These are phyloP conservation scores for Liriodendron chinense DNA, from an alignment of 164 flowering plant genomes.

Conservation along the genomic window DNA sequence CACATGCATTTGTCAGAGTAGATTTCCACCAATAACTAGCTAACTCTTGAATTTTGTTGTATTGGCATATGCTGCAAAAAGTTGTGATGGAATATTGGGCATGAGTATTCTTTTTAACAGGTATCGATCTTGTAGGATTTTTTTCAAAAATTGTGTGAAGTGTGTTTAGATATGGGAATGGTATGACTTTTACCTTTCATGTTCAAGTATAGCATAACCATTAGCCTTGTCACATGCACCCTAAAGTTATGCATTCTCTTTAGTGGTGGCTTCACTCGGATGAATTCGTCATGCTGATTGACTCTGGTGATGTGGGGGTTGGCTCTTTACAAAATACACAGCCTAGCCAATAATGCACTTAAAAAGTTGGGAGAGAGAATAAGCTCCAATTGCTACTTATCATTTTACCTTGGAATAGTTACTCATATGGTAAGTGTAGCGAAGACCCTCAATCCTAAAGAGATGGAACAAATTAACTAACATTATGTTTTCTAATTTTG, in stretches of 20 bases:
- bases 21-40: too few relatives aligned
- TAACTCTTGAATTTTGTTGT: too few relatives aligned
- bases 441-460: background rate
- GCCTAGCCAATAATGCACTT: constrained; percentile 11
- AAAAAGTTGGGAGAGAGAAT: constrained; percentile 1
- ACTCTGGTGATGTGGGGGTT: constrained; percentile 42
- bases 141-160: constrained; percentile 34
- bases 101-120: constrained; percentile 52
- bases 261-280: constrained; percentile 2
- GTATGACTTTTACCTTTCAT: constrained; percentile 29
- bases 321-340: constrained; percentile 35
- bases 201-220: background rate
- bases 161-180: constrained; percentile 80
- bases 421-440: constrained; percentile 64
- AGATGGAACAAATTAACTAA: background rate
- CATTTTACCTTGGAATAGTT: constrained; percentile 64
- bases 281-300: constrained; percentile 32
- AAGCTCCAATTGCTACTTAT: constrained; percentile 64
- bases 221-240: background rate
- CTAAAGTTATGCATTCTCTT: background rate
- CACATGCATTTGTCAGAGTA: too few relatives aligned
- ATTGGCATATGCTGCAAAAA: constrained; percentile 40
- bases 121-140: constrained; percentile 26
- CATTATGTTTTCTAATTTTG: background rate
- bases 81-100: constrained; percentile 65